These are phyloP conservation scores for Spencermartinsiella europaea DNA, from an alignment of 805 yeast species.

Conservation along the genomic window DNA sequence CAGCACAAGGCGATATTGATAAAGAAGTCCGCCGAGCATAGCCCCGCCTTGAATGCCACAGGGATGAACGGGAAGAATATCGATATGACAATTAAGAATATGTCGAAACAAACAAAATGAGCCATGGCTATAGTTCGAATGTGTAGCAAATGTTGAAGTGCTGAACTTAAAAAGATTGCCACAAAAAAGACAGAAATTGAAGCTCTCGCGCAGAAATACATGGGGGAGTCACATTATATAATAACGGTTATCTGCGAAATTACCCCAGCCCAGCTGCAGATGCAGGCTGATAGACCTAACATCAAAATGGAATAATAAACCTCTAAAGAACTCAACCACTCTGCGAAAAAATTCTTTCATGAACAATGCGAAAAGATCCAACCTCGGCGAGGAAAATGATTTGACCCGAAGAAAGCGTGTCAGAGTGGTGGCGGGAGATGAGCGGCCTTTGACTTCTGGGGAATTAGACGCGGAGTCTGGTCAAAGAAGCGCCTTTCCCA, in stretches of 20 bases:
- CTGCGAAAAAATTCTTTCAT: too few relatives aligned
- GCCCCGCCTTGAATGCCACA: constrained; percentile 66
- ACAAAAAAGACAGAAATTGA: too few relatives aligned
- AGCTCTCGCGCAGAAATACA: too few relatives aligned
- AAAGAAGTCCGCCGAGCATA: constrained; percentile 61
- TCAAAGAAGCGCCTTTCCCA: constrained; percentile 12
- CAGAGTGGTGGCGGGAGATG: background rate
- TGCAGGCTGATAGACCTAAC: background rate
- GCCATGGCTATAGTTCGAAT: background rate
- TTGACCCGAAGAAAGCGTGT: background rate
- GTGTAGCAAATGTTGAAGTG: background rate
- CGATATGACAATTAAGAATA: constrained; percentile 62
- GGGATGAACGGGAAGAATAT: constrained; percentile 76
- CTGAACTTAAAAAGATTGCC: too few relatives aligned
- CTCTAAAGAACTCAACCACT: background rate
- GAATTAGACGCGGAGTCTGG: constrained; percentile 9
- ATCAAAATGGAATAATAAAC: background rate
- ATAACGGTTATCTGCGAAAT: too few relatives aligned
- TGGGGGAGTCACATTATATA: too few relatives aligned
- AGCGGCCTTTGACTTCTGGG: constrained; percentile 1
- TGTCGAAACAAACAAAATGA: constrained; percentile 44
- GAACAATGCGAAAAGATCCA: background rate
- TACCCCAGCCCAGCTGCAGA: background rate
- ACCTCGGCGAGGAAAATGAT: background rate
- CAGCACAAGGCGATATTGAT: constrained; percentile 68